Percentiles rank a stretch among this genome's conserved stretches.
These are phyloP conservation scores for Rhodotorula sp. DNA, from an alignment of 1,284 basidiomycete species.

Conservation along the genomic window DNA sequence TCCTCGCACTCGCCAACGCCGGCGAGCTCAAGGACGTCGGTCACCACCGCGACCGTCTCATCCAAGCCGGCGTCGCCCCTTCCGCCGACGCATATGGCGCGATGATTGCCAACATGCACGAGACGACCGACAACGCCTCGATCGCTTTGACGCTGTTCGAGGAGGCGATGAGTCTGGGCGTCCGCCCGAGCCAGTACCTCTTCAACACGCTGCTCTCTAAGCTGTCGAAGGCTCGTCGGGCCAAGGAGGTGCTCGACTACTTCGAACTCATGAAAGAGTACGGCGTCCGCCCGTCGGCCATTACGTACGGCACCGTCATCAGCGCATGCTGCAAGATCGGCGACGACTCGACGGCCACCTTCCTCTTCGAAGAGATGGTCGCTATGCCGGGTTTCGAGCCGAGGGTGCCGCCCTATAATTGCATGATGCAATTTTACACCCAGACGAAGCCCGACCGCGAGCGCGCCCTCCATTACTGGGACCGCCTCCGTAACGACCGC, in stretches of 20 bases:
- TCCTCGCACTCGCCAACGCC: constrained; percentile 75
- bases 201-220: constrained; percentile 97
- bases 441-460: constrained; percentile 82
- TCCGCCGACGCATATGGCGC: constrained; percentile 86
- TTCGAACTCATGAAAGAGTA: constrained; percentile 71
- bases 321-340: constrained; percentile 79
- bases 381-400: constrained; percentile 72
- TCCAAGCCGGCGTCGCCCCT: constrained; percentile 73
- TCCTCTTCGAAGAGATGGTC: constrained; percentile 73
- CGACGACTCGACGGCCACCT: constrained; percentile 77
- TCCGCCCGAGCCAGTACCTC: constrained; percentile 76
- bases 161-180: constrained; percentile 69
- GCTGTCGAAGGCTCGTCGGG: constrained; percentile 85
- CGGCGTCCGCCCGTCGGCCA: constrained; percentile 69
- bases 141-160: constrained; percentile 80
- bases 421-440: constrained; percentile 97
- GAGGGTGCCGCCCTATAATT: constrained; percentile 91
- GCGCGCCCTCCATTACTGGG: constrained; percentile 72
- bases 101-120: constrained; percentile 78
- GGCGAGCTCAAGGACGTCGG: constrained; percentile 77
- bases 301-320: constrained; percentile 95
- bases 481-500: constrained; percentile 63
- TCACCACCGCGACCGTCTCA: constrained; percentile 72
- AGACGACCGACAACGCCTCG: constrained; percentile 88
- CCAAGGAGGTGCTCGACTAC: constrained; percentile 77